Evolutionary conservation across 345 rosid species (phyloP).

Genomic region (Populus deltoides): DNA sequence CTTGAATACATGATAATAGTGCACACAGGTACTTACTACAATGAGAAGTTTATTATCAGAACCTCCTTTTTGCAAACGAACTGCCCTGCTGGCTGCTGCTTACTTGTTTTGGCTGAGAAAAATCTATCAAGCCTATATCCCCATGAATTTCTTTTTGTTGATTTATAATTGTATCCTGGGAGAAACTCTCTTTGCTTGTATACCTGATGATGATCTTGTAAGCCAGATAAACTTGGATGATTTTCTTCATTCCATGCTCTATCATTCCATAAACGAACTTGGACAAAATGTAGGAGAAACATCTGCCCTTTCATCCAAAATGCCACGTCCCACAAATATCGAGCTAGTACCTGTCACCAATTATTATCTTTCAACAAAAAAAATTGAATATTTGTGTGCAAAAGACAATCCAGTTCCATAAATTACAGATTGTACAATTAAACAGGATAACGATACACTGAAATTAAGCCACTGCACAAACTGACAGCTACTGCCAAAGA

Average conservation of each 20-base stretch:
- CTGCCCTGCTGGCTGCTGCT: not conserved
- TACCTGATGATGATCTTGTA: not conserved
- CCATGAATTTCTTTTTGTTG: not conserved
- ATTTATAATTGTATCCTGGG: not conserved
- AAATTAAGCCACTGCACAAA: not conserved
- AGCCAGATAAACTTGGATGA: not conserved
- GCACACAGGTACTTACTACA: too few species aligned
- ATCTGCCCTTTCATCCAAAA: too few species aligned
- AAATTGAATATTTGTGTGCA: conserved; percentile 1
- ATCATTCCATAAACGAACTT: not conserved
- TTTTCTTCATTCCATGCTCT: not conserved
- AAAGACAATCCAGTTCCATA: not conserved
- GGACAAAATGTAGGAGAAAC: too few species aligned
- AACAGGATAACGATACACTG: conserved; percentile 4
- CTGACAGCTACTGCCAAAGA: conserved; percentile 11
- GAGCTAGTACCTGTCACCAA: not conserved
- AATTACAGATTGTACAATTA: conserved; percentile 5
- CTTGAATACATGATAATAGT: too few species aligned
- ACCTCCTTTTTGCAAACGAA: not conserved
- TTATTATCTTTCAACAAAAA: conserved; percentile 6
- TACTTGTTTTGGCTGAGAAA: not conserved
- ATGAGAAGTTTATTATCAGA: too few species aligned
- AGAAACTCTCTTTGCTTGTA: not conserved
- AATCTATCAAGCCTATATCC: not conserved
- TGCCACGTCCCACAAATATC: too few species aligned